Conservation (phyloP, 352 stramenopile genomes). For the Pythium insidiosum region DNA sequence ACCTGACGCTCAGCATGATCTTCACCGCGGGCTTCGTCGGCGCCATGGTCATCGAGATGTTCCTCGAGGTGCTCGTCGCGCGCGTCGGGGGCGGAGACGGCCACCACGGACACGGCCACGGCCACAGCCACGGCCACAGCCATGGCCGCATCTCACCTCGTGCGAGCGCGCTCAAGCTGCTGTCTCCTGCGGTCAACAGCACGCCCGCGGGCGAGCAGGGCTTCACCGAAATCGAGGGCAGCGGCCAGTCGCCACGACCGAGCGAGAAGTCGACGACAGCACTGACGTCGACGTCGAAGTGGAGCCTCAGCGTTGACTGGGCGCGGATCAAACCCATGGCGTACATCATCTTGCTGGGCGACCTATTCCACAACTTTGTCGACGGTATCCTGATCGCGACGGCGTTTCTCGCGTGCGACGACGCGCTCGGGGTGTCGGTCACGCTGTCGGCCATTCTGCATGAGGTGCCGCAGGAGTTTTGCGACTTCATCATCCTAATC, state of each 20-base stretch:
- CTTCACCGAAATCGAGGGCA: background rate
- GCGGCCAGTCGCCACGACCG: too few relatives aligned
- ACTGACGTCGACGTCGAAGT: constrained; percentile 14
- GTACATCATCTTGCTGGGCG: constrained; percentile 73
- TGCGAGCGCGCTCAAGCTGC: constrained; percentile 16
- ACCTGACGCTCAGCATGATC: constrained; percentile 43
- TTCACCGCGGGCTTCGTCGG: constrained; percentile 62
- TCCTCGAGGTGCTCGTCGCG: constrained; percentile 33
- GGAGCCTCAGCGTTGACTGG: constrained; percentile 28
- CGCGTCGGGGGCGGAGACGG: constrained; percentile 18
- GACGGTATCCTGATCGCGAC: constrained; percentile 71
- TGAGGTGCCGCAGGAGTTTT: constrained; percentile 82
- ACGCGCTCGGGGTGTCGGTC: constrained; percentile 42
- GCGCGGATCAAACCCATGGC: constrained; percentile 36
- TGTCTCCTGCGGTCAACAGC: constrained; percentile 3
- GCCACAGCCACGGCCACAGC: constrained; percentile 13
- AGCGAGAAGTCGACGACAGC: too few relatives aligned
- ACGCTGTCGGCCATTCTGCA: constrained; percentile 69
- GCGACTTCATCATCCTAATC: constrained; percentile 82
- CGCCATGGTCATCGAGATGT: constrained; percentile 44
- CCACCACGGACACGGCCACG: constrained; percentile 13
- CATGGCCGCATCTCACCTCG: constrained; percentile 1
- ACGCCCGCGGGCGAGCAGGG: too few relatives aligned
- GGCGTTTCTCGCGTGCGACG: constrained; percentile 42
- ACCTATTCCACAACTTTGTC: constrained; percentile 87